Percentiles rank a stretch among this genome's conserved stretches.
Evolutionary conservation across 257 asterid genomes (phyloP).

Genomic region (Nicotiana otophora): DNA sequence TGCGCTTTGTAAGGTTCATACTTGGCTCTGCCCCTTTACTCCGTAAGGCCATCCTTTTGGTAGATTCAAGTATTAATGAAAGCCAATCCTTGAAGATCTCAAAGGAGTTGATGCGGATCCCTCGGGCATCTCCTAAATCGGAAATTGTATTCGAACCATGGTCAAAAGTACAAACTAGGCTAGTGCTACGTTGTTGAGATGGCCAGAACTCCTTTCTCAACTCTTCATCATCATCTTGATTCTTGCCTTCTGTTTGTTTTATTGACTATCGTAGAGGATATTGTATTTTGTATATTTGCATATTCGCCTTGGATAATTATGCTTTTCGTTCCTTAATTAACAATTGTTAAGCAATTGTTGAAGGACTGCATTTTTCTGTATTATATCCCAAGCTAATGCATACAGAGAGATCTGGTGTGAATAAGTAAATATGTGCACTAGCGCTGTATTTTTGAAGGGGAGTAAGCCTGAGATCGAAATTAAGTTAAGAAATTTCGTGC

Average conservation of each 20-base stretch:
- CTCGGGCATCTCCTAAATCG: background rate
- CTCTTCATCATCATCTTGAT: background rate
- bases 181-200: background rate
- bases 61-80: background rate
- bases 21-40: background rate
- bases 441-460: background rate
- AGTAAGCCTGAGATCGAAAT: too few relatives aligned
- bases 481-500: too few relatives aligned
- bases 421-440: background rate
- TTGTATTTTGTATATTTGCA: background rate
- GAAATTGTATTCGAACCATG: background rate
- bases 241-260: background rate
- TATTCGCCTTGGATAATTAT: background rate
- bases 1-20: background rate
- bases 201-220: background rate
- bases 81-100: background rate
- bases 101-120: background rate
- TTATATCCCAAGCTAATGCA: background rate
- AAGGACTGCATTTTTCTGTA: background rate
- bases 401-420: background rate
- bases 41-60: background rate
- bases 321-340: background rate
- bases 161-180: too few relatives aligned
- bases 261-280: background rate
- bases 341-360: background rate